A percentile compares a stretch with the other conserved stretches of the same genome.
These are phyloP conservation scores for Calophaca sinica DNA, from an alignment of 306 rosid species.

Conservation along the genomic window DNA sequence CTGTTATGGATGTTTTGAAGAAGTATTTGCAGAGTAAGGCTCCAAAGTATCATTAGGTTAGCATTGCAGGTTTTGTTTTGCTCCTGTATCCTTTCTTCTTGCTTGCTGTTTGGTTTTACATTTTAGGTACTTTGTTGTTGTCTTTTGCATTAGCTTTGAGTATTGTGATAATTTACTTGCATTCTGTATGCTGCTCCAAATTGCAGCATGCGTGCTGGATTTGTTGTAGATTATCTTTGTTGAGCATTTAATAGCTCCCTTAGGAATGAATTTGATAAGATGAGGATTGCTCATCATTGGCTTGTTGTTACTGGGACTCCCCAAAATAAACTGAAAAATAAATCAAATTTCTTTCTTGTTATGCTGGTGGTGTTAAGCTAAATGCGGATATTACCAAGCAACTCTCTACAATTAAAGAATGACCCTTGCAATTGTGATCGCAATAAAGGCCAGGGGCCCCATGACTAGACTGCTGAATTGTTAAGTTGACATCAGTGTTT, in stretches of 20 bases:
- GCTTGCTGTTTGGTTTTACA: neutral
- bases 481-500: conserved; percentile 26
- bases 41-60: conserved; percentile 55
- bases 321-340: neutral
- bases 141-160: conserved; percentile 38
- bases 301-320: conserved; percentile 27
- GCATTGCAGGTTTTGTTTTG: conserved; percentile 40
- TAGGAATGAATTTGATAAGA: conserved; percentile 38
- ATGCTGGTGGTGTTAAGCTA: neutral
- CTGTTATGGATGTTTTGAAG: conserved; percentile 90
- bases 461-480: neutral
- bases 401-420: neutral
- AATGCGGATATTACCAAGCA: neutral
- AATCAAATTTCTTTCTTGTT: neutral
- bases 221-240: conserved; percentile 48
- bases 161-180: conserved; percentile 41
- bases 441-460: neutral
- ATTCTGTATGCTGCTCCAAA: conserved; percentile 38
- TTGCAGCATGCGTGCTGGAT: conserved; percentile 44
- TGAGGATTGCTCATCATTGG: conserved; percentile 33
- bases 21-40: conserved; percentile 81
- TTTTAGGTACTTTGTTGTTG: conserved; percentile 33
- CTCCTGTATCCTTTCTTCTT: conserved; percentile 24
- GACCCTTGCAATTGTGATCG: neutral
- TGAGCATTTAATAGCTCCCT: conserved; percentile 38